phyloP scores from a whole-genome alignment of 2,329 filamentous ascomycete species.

The Neofusicoccum cordaticola region DNA sequence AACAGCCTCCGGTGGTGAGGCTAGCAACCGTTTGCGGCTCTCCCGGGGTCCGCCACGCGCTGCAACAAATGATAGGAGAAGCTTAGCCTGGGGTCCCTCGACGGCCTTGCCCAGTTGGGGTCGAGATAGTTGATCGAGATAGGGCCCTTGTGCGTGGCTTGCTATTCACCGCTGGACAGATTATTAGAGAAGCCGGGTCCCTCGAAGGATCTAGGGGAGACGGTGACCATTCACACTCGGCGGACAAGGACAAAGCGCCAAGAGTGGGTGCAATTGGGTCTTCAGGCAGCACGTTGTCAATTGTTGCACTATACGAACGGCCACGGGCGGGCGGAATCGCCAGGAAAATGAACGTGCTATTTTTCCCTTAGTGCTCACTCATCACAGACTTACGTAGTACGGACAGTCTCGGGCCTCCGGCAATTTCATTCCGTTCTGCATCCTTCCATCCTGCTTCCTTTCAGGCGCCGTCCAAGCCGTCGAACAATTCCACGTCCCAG shows the following conservation, averaged over 20 bases:
- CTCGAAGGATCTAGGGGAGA: background rate
- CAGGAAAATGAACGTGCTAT: background rate
- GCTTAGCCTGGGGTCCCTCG: constrained; percentile 5
- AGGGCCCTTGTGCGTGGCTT: background rate
- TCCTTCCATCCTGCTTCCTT: background rate
- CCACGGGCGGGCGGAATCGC: background rate
- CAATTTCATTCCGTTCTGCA: background rate
- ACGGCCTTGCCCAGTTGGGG: background rate
- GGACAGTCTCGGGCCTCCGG: background rate
- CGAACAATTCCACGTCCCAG: constrained; percentile 42
- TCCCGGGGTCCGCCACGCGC: background rate
- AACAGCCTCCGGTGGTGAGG: background rate
- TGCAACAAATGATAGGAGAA: background rate
- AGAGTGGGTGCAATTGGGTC: background rate
- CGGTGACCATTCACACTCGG: background rate
- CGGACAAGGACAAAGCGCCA: background rate
- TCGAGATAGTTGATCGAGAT: background rate
- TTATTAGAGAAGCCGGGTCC: background rate
- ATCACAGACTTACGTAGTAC: background rate
- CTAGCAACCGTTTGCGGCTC: constrained; percentile 7
- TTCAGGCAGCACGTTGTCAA: background rate
- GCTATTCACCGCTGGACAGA: background rate
- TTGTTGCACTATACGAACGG: background rate
- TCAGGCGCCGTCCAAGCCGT: constrained; percentile 38
- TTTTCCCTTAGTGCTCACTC: background rate